Conservation (phyloP, 768 basidiomycete genomes). For the Gloeophyllum trabeum region DNA sequence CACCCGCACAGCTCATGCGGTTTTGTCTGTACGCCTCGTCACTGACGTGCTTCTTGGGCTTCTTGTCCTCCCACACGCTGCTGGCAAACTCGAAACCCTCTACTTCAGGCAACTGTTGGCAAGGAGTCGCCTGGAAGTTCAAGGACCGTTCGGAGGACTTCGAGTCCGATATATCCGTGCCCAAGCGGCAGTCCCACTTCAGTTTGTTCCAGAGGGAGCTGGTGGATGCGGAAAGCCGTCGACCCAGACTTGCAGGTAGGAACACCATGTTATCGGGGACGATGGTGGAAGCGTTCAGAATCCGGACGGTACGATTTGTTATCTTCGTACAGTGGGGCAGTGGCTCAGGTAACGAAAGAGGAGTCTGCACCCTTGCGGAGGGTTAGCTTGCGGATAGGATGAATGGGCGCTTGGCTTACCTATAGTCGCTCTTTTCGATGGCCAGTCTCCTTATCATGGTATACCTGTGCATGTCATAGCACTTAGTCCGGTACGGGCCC, state of each 20-base stretch:
- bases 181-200: constrained; percentile 26
- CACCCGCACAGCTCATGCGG: constrained; percentile 40
- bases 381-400: constrained; percentile 3
- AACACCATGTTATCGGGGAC: constrained; percentile 41
- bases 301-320: constrained; percentile 19
- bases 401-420: constrained; percentile 19
- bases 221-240: constrained; percentile 28
- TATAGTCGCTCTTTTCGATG: constrained; percentile 26
- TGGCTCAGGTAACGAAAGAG: constrained; percentile 37
- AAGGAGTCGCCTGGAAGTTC: constrained; percentile 38
- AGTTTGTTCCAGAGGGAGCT: constrained; percentile 37
- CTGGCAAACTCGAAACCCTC: constrained; percentile 42
- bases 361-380: constrained; percentile 31
- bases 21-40: constrained; percentile 50
- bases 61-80: constrained; percentile 52
- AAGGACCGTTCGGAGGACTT: constrained; percentile 36
- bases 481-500: neutral
- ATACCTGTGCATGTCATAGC: constrained; percentile 21
- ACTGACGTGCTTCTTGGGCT: constrained; percentile 33
- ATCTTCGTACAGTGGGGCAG: constrained; percentile 14
- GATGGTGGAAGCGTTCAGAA: constrained; percentile 33
- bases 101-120: constrained; percentile 31
- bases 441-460: constrained; percentile 37
- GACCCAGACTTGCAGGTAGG: constrained; percentile 26
- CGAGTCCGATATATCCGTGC: constrained; percentile 21